These are phyloP conservation scores for Claviceps spartinae DNA, from an alignment of 2,329 filamentous ascomycete genomes.

Conservation along the genomic window DNA sequence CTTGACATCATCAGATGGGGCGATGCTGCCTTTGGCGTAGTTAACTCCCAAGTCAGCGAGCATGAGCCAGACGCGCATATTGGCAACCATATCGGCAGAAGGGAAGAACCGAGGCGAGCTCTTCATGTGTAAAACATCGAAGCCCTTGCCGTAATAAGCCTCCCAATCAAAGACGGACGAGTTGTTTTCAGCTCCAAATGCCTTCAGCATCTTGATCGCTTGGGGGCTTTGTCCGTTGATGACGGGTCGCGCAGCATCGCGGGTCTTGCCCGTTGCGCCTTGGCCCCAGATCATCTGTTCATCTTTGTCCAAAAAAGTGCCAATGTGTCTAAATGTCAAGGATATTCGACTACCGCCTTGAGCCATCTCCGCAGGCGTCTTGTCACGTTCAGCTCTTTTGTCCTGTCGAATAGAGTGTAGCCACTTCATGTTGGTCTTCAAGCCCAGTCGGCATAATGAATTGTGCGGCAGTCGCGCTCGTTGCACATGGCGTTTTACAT, in stretches of 20 bases:
- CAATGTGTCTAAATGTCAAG: constrained; percentile 80
- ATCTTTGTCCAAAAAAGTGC: constrained; percentile 62
- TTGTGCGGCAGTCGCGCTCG: constrained; percentile 73
- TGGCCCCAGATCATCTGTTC: constrained; percentile 75
- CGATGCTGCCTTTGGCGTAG: constrained; percentile 32
- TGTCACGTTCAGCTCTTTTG: constrained; percentile 56
- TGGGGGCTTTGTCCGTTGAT: constrained; percentile 56
- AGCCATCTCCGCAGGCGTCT: constrained; percentile 55
- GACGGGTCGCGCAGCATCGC: constrained; percentile 45
- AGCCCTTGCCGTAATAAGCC: constrained; percentile 61
- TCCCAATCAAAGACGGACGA: constrained; percentile 61
- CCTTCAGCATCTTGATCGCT: constrained; percentile 55
- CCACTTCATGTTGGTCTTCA: constrained; percentile 73
- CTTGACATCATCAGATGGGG: background rate
- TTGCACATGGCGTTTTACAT: constrained; percentile 40
- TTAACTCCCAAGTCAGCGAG: constrained; percentile 33
- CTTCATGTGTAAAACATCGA: constrained; percentile 64
- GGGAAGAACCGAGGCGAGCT: constrained; percentile 36
- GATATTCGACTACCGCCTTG: constrained; percentile 71
- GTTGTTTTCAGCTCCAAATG: constrained; percentile 80
- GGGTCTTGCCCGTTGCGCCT: constrained; percentile 60
- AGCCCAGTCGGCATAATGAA: constrained; percentile 72
- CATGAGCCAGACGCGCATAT: constrained; percentile 36
- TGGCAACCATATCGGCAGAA: constrained; percentile 31
- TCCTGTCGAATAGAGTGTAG: constrained; percentile 86